Evolutionary conservation across 176 grass and related monocot genomes (phyloP), one percentile per base, ranked within the genome.

Genomic region (Zizania latifolia): DNA sequence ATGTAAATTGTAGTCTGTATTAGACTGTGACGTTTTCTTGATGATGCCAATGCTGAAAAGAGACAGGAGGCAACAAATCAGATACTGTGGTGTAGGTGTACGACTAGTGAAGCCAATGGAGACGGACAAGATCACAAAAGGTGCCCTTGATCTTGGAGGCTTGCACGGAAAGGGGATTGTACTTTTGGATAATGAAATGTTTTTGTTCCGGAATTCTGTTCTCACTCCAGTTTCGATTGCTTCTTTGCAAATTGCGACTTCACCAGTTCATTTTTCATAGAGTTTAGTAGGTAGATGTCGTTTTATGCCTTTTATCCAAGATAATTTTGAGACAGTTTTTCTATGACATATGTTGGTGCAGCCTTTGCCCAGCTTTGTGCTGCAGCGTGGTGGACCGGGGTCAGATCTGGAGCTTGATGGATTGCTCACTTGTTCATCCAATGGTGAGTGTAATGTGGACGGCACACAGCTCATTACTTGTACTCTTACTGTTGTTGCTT

Each of bases 311-410:
- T 50, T 50, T n/a, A 8, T 8, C 48, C 19, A 53, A 53, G n/a
- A 53, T n/a, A 53, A n/a, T 53, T 10, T 53, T 10, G 19, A 8
- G 48, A 53, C 48, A 53, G 7, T 33, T 70, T 23, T 27, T 51
- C 23, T 71, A 26, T 37, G 40, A 27, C 32, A 34, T 19, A 8
- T 68, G 28, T 77, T 68, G 10, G 64, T 70, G 72, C 78, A 86
- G 84, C 78, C 78, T 70, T 9, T 71, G 80, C 48, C 78, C 65
- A 69, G 56, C 11, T 86, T 63, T 65, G 36, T 76, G 78, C 84
- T 78, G 13, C 37, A 30, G 3, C 64, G 55, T 37, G 78, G 65
- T 45, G 65, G 45, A 2, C 65, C 36, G 40, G 54, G 64, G 35
- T 44, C 71, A 28, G 56, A 57, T 81, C 78, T 62, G 33, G 65